phyloP scores from a whole-genome alignment of 2,329 filamentous ascomycete species.

The Akanthomyces uredinophilus region DNA sequence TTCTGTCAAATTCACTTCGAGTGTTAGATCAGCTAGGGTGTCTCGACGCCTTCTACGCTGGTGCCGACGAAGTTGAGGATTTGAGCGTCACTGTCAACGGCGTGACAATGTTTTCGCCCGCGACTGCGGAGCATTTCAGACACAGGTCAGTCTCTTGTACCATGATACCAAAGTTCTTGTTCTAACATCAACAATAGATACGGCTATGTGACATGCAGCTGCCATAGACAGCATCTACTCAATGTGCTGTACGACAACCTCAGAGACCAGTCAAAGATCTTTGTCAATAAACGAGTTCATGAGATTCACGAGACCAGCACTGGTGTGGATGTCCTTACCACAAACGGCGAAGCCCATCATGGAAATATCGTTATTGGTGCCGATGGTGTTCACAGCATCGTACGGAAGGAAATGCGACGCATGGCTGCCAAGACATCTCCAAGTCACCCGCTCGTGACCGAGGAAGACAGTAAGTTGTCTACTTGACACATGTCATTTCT shows the following conservation, averaged over 20 bases:
- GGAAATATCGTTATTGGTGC: conserved; percentile 33
- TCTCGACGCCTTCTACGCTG: conserved; percentile 20
- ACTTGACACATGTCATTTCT: too few species aligned
- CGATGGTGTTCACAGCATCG: conserved; percentile 35
- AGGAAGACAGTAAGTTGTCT: conserved; percentile 15
- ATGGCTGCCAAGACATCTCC: conserved; percentile 21
- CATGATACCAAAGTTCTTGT: not conserved
- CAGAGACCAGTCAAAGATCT: conserved; percentile 22
- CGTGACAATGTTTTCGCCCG: not conserved
- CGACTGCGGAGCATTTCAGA: conserved; percentile 1
- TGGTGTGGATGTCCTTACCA: not conserved
- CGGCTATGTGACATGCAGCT: conserved; percentile 8
- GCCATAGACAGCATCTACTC: conserved; percentile 28
- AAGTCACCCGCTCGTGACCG: conserved; percentile 18
- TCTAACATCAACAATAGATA: not conserved
- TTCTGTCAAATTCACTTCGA: conserved; percentile 37
- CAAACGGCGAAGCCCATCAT: conserved; percentile 15
- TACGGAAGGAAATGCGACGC: conserved; percentile 26
- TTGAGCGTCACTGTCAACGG: not conserved
- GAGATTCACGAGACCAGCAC: conserved; percentile 16
- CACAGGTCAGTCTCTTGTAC: not conserved
- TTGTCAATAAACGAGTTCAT: conserved; percentile 14
- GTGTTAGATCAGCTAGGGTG: conserved; percentile 44
- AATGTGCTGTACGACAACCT: conserved; percentile 29
- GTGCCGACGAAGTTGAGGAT: not conserved